These are phyloP conservation scores for Sugiyamaella floridensis DNA, from an alignment of 805 yeast species.

Conservation along the genomic window DNA sequence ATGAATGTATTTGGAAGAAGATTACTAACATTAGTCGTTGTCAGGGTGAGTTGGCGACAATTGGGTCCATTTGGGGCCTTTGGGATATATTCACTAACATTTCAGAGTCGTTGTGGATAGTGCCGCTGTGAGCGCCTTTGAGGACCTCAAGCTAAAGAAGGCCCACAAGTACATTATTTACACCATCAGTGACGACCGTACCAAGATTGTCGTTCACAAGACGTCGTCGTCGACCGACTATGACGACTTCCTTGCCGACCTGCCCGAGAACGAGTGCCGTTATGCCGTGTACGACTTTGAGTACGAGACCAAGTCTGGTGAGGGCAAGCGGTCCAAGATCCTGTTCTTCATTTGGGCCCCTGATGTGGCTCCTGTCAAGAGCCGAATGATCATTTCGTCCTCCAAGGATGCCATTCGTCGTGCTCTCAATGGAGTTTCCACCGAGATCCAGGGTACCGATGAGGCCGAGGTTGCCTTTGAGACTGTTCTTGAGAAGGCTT, in stretches of 20 bases:
- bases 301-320: slow-evolving; percentile 81
- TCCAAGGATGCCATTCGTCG: slow-evolving; percentile 97
- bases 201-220: slow-evolving; percentile 84
- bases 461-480: slow-evolving; percentile 95
- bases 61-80: neutral
- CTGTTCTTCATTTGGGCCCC: slow-evolving; percentile 91
- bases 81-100: neutral
- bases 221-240: slow-evolving; percentile 71
- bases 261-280: slow-evolving; percentile 94
- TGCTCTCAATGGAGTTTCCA: slow-evolving; percentile 87
- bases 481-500: slow-evolving; percentile 81
- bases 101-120: slow-evolving; percentile 74
- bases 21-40: neutral
- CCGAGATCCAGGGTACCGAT: slow-evolving; percentile 98
- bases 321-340: slow-evolving; percentile 83
- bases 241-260: slow-evolving; percentile 77
- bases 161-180: slow-evolving; percentile 78
- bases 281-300: slow-evolving; percentile 97
- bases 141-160: slow-evolving; percentile 82
- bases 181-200: slow-evolving; percentile 74
- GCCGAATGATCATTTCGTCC: slow-evolving; percentile 97
- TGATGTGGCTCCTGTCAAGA: slow-evolving; percentile 89
- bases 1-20: neutral
- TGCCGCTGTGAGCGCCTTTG: slow-evolving; percentile 89
- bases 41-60: neutral